Evolutionary conservation across 106 monocot genomes (phyloP).

Genomic region (Platanthera zijinensis): DNA sequence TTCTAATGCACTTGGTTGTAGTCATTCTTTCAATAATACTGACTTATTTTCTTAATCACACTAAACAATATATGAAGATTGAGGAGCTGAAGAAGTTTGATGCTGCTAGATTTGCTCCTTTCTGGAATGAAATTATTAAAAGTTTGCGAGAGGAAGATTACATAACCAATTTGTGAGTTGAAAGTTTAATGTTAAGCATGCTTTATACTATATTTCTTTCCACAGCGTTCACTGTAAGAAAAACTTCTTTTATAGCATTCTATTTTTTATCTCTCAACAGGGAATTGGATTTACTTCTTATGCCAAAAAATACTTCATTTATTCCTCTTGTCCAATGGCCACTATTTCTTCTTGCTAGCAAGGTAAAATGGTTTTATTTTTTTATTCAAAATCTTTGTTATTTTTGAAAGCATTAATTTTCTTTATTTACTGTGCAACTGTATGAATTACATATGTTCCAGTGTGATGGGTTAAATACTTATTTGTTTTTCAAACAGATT

Average conservation of each 20-base stretch:
- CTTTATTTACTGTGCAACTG: neutral
- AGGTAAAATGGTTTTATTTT: slow-evolving; percentile 33
- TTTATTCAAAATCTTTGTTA: neutral
- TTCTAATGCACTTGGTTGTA: neutral
- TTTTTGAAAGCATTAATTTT: neutral
- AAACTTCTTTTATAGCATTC: slow-evolving; percentile 8
- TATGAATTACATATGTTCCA: neutral
- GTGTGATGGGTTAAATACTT: neutral
- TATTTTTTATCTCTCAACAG: slow-evolving; percentile 22
- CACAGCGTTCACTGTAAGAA: neutral
- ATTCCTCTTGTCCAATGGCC: slow-evolving; percentile 82
- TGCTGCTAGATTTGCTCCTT: slow-evolving; percentile 91
- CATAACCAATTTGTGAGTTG: slow-evolving; percentile 65
- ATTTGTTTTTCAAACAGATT: slow-evolving; percentile 35
- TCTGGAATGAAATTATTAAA: slow-evolving; percentile 90
- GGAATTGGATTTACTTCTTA: slow-evolving; percentile 77
- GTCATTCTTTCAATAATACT: neutral
- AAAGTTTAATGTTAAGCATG: neutral
- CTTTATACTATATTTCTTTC: neutral
- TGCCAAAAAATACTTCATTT: slow-evolving; percentile 73
- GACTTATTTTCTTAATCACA: neutral
- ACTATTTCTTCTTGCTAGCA: slow-evolving; percentile 78
- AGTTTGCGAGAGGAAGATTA: slow-evolving; percentile 90
- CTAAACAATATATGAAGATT: slow-evolving; percentile 25
- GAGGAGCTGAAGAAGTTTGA: slow-evolving; percentile 64